Conservation (phyloP, 1,284 basidiomycete species). For the Melampsora abietis-canadensis region DNA sequence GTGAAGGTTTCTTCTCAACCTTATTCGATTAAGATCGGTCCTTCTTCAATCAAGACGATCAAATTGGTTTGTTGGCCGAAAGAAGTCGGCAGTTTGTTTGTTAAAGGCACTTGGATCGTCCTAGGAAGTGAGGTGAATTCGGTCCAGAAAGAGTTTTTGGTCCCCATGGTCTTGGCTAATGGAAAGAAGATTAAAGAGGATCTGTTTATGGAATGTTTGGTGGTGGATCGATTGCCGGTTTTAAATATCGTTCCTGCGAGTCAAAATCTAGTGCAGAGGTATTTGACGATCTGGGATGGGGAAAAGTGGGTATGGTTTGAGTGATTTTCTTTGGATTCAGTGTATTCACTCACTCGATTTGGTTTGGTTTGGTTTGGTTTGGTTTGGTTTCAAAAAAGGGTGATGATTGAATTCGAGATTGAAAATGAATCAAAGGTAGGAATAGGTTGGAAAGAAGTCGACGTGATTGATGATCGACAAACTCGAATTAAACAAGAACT, state of each 20-base stretch:
- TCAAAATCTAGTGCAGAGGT: conserved; percentile 1
- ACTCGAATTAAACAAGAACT: conserved; percentile 15
- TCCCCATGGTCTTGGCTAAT: conserved; percentile 12
- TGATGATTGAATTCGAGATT: conserved; percentile 25
- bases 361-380: background rate
- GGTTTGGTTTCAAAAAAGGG: conserved; percentile 4
- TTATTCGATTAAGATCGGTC: background rate
- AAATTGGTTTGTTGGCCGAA: conserved; percentile 11
- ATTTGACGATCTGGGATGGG: conserved; percentile 29
- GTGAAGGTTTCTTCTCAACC: background rate
- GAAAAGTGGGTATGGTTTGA: conserved; percentile 19
- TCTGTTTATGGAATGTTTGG: conserved; percentile 10
- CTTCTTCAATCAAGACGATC: conserved; percentile 24
- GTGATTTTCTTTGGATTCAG: background rate
- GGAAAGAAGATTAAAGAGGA: conserved; percentile 21
- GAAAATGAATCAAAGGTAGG: conserved; percentile 21
- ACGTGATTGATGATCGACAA: conserved; percentile 19
- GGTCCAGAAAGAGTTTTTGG: conserved; percentile 11
- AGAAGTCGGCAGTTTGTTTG: conserved; percentile 15
- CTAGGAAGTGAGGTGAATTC: conserved; percentile 3
- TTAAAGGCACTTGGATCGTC: conserved; percentile 13
- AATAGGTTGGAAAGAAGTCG: conserved; percentile 31
- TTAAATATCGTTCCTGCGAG: conserved; percentile 5
- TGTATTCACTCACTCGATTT: background rate
- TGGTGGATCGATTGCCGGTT: conserved; percentile 23